Base-by-base conservation (phyloP, 2,329 filamentous ascomycete genomes). In the Westerdykella sp. region DNA sequence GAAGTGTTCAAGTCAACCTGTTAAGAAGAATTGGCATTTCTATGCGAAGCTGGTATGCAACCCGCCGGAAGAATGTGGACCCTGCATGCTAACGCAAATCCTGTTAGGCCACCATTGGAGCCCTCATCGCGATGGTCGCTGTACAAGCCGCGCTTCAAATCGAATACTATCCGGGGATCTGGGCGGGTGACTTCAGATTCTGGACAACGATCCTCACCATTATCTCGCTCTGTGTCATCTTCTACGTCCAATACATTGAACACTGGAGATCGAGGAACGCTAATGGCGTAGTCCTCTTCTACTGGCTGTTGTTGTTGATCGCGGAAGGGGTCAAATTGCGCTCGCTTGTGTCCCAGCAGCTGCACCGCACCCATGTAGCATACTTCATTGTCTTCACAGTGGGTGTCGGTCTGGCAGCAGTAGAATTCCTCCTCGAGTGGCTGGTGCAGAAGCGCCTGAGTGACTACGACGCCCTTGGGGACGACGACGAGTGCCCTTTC, bases 11-110 rank as follows among this genome's bases (percentile, higher is more conserved):
- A 74, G 82, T 31, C 75, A 80, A 41, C 77, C 79, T 1, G 79
- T 91, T 14, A 73, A 78, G 51, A 94, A 88, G 74, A 85, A 94
- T 66, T 88, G 85, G 82, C 88, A 93, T 65, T 97, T 97, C 67
- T 96, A 87, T 75, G 73, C 82, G 10, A 98, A 98, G 70, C 76
- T 96, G 79, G 88, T 93, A 73, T 55, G 77, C 42, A 9, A n/a
- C 30, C n/a, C 30, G 30, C n/a, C 34, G 15, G 18, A 12, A 35
- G 23, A 28, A 28, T 7, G 9, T 42, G 11, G 12, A 22, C 22
- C 15, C 9, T 14, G 41, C 53, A 42, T 42, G 42, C 42, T 59
- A 12, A 28, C 25, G 11, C 7, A 7, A 28, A 12, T 28, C 25
- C 7, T 28, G 25, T 28, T 10, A 83, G 79, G 65, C 66, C n/a